Conservation (phyloP, 2,329 filamentous ascomycete species). For the Diatrype stigma region DNA sequence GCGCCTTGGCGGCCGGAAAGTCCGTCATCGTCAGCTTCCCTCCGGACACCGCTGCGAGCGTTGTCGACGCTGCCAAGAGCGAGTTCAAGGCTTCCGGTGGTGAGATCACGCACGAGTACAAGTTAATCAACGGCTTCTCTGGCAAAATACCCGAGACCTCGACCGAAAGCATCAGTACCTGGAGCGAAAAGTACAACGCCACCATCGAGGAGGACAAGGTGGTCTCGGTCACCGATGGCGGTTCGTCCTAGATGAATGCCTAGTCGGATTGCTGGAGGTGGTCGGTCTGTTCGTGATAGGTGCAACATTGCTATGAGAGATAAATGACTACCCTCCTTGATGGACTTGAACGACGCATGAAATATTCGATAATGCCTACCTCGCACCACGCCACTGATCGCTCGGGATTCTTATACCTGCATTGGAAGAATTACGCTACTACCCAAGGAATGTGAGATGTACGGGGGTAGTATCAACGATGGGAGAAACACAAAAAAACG, state of each 20-base stretch:
- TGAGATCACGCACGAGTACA: constrained; percentile 74
- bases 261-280: too few relatives aligned
- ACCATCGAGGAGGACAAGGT: constrained; percentile 74
- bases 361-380: too few relatives aligned
- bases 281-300: too few relatives aligned
- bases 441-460: too few relatives aligned
- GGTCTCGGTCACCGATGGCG: constrained; percentile 42
- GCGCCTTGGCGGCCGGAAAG: constrained; percentile 63
- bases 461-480: too few relatives aligned
- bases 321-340: too few relatives aligned
- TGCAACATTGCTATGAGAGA: too few relatives aligned
- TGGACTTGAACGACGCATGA: too few relatives aligned
- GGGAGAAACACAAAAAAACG: too few relatives aligned
- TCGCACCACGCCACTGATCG: too few relatives aligned
- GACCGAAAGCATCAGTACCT: constrained; percentile 62
- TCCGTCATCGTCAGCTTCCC: constrained; percentile 77
- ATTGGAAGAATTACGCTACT: too few relatives aligned
- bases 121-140: constrained; percentile 68
- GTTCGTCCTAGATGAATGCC: constrained; percentile 11
- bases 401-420: too few relatives aligned
- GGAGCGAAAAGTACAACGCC: constrained; percentile 53
- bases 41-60: constrained; percentile 59
- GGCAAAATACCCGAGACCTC: constrained; percentile 67
- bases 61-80: constrained; percentile 68
- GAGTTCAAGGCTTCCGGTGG: constrained; percentile 68